A percentile compares a stretch with the other conserved stretches of the same genome.
Evolutionary conservation across 1,139 yeast species (phyloP).

Genomic region (Barnettozyma hawaiiensis): DNA sequence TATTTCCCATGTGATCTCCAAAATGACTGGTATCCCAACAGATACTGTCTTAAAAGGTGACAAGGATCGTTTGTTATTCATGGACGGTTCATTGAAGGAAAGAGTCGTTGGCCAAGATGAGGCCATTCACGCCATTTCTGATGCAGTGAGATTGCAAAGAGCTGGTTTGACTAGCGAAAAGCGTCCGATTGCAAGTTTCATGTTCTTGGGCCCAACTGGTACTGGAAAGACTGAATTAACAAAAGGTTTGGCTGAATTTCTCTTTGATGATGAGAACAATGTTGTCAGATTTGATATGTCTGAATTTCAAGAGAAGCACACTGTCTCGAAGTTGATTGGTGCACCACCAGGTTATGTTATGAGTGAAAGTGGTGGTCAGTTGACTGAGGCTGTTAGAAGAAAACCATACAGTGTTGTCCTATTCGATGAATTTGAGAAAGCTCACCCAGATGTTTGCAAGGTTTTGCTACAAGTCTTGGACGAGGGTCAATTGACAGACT

Average conservation of each 20-base stretch:
- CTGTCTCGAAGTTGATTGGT: conserved; percentile 85
- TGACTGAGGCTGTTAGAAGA: conserved; percentile 92
- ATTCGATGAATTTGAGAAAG: conserved; percentile 96
- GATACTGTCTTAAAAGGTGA: conserved; percentile 89
- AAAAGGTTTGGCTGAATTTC: conserved; percentile 82
- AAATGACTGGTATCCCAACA: conserved; percentile 96
- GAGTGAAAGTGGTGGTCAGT: conserved; percentile 86
- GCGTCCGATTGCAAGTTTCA: conserved; percentile 92
- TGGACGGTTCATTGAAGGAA: conserved; percentile 73
- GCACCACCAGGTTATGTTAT: conserved; percentile 99
- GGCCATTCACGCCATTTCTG: conserved; percentile 83
- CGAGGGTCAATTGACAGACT: conserved; percentile 90
- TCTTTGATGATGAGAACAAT: conserved; percentile 82
- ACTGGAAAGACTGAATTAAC: conserved; percentile 97
- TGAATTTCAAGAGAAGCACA: conserved; percentile 92
- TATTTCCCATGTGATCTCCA: conserved; percentile 84
- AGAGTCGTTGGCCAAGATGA: conserved; percentile 95
- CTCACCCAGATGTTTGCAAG: conserved; percentile 90
- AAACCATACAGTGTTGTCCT: conserved; percentile 90
- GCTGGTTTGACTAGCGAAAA: conserved; percentile 94
- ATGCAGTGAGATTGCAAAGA: conserved; percentile 92
- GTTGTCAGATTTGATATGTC: conserved; percentile 95
- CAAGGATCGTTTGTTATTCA: conserved; percentile 78
- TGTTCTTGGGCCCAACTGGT: conserved; percentile 97
- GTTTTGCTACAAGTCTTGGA: conserved; percentile 85